Base-by-base conservation (phyloP, 306 rosid genomes). In the Corylus americana region DNA sequence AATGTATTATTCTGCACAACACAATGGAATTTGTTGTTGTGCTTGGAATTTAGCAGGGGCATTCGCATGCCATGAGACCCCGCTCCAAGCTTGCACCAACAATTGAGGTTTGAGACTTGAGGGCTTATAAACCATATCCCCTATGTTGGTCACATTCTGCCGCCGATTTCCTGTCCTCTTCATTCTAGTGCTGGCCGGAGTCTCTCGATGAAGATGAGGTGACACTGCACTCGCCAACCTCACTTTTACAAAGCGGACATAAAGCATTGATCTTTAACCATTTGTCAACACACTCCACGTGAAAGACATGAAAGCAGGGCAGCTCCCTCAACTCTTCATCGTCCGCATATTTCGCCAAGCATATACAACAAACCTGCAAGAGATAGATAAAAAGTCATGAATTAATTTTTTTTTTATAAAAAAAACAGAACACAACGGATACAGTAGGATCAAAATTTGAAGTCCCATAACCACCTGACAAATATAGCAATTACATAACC, bases 201-300 rank as follows among this genome's bases (percentile, higher is more conserved):
- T 82, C 93, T 81, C 86, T 55, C 6, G 81, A 82, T 25, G 45
- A 70, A 27, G 86, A 82, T 2, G 85, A 73, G 29, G 27, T 61
- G 29, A 69, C 63, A 25, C 75, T 79, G 67, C 81, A 70, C 57
- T 71, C 85, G 8, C 89, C 88, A 39, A 85, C 88, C 78, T 85
- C 94, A 27, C 70, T 81, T 82, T 91, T 88, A 86, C 97, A 91
- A 48, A 91, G 92, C 29, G 97, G 97, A 25, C 97, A 91, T 0
- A 85, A 82, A n/a, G 92, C 91, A 68, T 90, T 91, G 83, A 91
- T 89, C 86, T 92, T 92, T 61, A 90, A 85, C 94, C 94, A 92
- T 88, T 88, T 89, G 84, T 91, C 96, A 8, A 91, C 89, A 67
- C 96, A 91, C 42, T 69, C 89, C 3, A 89, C 83, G 8, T 91